A percentile compares a stretch with the other conserved stretches of the same genome.
Conservation (phyloP, 371 early-diverging fungal genomes). For the Mortierella sp. region DNA sequence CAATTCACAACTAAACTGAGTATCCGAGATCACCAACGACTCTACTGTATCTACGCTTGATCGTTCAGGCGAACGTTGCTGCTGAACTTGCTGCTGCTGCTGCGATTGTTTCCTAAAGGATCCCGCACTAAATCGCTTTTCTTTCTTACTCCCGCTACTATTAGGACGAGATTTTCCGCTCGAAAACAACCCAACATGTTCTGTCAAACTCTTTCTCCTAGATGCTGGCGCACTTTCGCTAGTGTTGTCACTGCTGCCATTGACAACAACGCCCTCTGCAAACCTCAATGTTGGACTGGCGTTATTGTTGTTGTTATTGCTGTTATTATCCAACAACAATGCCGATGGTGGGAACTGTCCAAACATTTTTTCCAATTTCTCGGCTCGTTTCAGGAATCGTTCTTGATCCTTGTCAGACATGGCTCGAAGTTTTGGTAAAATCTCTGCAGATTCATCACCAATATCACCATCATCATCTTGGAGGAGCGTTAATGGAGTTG, state of each 20-base stretch:
- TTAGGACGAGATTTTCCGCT: neutral
- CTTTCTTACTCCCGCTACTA: neutral
- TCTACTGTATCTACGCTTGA: slow-evolving; percentile 6
- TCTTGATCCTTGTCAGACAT: slow-evolving; percentile 49
- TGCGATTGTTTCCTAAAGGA: neutral
- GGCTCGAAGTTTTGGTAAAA: slow-evolving; percentile 30
- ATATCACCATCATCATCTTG: neutral
- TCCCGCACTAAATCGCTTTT: neutral
- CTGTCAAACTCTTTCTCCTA: neutral
- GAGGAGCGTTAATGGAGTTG: neutral
- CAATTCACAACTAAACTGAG: slow-evolving; percentile 6
- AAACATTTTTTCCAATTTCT: slow-evolving; percentile 43
- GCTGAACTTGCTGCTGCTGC: neutral
- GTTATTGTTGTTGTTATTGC: neutral
- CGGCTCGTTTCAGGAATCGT: slow-evolving; percentile 40
- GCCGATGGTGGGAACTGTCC: slow-evolving; percentile 44
- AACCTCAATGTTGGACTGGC: neutral
- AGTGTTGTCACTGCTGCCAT: neutral
- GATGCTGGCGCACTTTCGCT: neutral
- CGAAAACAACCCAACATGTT: neutral
- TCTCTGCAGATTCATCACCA: slow-evolving; percentile 14
- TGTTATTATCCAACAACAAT: slow-evolving; percentile 26
- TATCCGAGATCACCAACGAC: neutral
- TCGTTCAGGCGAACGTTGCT: neutral
- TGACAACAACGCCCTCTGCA: neutral